Percentiles rank a stretch among this genome's conserved stretches.
Conservation (phyloP, 352 stramenopile genomes). For the Phytophthora podocarpi region DNA sequence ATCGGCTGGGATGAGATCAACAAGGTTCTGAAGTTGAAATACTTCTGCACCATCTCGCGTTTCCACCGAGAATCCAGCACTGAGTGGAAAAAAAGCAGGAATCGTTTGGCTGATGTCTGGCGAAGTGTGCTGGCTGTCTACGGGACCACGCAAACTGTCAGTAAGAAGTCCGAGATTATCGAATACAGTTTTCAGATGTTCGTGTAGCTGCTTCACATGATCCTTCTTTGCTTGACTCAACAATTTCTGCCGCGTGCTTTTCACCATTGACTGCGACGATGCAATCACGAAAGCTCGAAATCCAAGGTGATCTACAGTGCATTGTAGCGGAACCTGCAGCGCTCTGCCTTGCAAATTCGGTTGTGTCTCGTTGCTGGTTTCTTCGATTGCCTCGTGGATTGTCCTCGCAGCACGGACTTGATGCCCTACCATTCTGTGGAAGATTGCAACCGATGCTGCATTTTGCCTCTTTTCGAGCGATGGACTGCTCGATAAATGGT, state of each 20-base stretch:
- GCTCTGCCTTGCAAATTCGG: slow-evolving; percentile 4
- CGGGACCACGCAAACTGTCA: slow-evolving; percentile 25
- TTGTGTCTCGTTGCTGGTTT: slow-evolving; percentile 1
- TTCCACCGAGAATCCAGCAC: slow-evolving; percentile 22
- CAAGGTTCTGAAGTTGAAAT: slow-evolving; percentile 37
- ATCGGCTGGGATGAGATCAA: slow-evolving; percentile 42
- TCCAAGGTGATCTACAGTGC: slow-evolving; percentile 61
- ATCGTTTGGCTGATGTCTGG: not conserved
- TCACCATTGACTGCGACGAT: slow-evolving; percentile 19
- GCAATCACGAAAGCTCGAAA: slow-evolving; percentile 58
- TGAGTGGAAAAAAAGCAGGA: slow-evolving; percentile 26
- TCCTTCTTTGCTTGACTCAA: not conserved
- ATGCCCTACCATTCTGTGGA: slow-evolving; percentile 50
- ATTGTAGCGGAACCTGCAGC: slow-evolving; percentile 59
- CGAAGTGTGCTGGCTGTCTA: not conserved
- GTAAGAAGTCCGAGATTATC: slow-evolving; percentile 40
- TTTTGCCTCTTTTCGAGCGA: slow-evolving; percentile 17
- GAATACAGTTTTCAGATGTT: slow-evolving; percentile 33
- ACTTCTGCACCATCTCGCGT: not conserved
- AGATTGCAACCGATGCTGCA: slow-evolving; percentile 1
- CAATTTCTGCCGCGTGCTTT: slow-evolving; percentile 14
- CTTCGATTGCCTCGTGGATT: slow-evolving; percentile 37
- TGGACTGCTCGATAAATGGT: not conserved
- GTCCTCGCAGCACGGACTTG: slow-evolving; percentile 53
- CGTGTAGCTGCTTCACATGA: slow-evolving; percentile 2